Conservation (phyloP, 345 rosid genomes). For the Populus alba region DNA sequence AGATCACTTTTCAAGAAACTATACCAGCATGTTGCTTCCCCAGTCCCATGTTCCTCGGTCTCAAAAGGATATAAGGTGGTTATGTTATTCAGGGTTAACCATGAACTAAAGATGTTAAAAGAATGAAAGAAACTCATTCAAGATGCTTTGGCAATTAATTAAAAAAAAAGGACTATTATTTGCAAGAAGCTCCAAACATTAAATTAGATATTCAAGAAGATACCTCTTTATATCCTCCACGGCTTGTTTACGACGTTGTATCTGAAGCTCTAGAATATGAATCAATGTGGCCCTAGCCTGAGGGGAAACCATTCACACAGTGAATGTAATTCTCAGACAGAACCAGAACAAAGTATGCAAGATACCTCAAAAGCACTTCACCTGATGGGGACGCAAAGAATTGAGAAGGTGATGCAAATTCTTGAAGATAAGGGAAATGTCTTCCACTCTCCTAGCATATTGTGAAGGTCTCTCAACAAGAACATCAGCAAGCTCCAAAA, state of each 20-base stretch:
- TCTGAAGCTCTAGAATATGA: slow-evolving; percentile 88
- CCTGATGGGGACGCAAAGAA: slow-evolving; percentile 95
- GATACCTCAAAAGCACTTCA: slow-evolving; percentile 12
- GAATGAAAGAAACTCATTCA: background rate
- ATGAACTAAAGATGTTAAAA: background rate
- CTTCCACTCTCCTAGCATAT: slow-evolving; percentile 90
- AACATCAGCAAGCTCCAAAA: slow-evolving; percentile 89
- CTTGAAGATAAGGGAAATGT: slow-evolving; percentile 83
- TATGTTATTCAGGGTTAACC: background rate
- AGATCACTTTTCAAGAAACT: background rate
- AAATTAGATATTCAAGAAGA: slow-evolving; percentile 5
- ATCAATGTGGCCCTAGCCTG: slow-evolving; percentile 94
- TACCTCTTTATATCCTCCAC: slow-evolving; percentile 93
- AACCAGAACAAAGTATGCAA: background rate
- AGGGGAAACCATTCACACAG: background rate
- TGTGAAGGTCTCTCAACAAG: slow-evolving; percentile 96
- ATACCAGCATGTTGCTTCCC: background rate
- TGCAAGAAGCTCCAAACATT: background rate
- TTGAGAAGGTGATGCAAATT: slow-evolving; percentile 95
- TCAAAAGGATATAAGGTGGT: background rate
- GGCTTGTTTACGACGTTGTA: slow-evolving; percentile 77
- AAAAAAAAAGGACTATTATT: background rate
- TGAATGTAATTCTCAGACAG: slow-evolving; percentile 3
- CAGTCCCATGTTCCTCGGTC: background rate
- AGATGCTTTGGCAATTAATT: background rate